Evolutionary conservation across 768 basidiomycete genomes (phyloP).

Genomic region (Suillus subalutaceus): DNA sequence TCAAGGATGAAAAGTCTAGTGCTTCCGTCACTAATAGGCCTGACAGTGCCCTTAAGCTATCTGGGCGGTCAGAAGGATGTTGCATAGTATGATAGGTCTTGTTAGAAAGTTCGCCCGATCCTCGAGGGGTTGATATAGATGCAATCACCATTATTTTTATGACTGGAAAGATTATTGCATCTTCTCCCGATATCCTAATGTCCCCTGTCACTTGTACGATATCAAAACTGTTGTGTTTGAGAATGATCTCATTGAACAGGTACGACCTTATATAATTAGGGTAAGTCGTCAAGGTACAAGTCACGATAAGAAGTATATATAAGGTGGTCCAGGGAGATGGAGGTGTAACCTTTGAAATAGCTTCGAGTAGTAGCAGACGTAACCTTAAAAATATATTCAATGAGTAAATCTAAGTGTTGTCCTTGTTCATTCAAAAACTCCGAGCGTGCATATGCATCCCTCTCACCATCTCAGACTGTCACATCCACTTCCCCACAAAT

Average conservation of each 20-base stretch:
- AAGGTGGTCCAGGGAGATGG: not conserved
- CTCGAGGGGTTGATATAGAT: not conserved
- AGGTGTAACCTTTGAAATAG: no score
- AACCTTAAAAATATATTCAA: not conserved
- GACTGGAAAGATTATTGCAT: not conserved
- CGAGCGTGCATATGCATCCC: not conserved
- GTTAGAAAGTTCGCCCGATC: not conserved
- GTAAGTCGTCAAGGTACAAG: not conserved
- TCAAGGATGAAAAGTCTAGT: not conserved
- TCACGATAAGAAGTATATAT: not conserved
- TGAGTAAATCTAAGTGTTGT: not conserved
- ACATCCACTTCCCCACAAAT: constrained; percentile 73
- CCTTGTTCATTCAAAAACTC: not conserved
- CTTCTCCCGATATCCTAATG: not conserved
- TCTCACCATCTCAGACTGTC: constrained; percentile 3
- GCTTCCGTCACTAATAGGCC: not conserved
- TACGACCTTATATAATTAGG: not conserved
- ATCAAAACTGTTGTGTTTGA: no score
- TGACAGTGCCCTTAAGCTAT: no score
- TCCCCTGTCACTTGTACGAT: not conserved
- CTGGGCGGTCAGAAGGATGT: not conserved
- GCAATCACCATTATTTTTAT: not conserved
- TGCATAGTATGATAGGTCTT: not conserved
- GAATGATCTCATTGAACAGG: not conserved
- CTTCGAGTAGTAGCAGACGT: not conserved